Conservation (phyloP, 2,329 filamentous ascomycete genomes). For the Thermomyces lanuginosus region DNA sequence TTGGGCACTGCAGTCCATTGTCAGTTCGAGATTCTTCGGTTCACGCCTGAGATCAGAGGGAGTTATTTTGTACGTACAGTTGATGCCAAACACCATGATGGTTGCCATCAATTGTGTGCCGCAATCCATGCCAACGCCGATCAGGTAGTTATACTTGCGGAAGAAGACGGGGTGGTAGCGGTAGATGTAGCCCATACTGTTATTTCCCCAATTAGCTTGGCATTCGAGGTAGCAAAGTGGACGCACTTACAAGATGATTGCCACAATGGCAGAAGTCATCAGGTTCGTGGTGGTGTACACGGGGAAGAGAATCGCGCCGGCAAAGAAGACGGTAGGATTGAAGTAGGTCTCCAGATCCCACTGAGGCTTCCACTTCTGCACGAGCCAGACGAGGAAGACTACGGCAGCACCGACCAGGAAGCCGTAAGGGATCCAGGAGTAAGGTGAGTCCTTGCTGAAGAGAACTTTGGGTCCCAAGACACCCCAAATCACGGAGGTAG, state of each 20-base stretch:
- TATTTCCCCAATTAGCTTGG: neutral
- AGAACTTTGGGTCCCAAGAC: constrained; percentile 1
- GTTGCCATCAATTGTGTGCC: constrained; percentile 3
- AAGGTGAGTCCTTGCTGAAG: neutral
- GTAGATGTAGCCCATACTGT: constrained; percentile 1
- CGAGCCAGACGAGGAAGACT: constrained; percentile 1
- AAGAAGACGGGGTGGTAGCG: constrained; percentile 1
- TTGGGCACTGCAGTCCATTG: neutral
- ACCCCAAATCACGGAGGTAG: constrained; percentile 1
- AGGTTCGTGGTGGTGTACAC: constrained; percentile 1
- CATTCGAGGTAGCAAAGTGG: neutral
- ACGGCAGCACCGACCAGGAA: constrained; percentile 1
- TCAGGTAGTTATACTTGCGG: constrained; percentile 2
- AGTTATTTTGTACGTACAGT: neutral
- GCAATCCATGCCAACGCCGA: constrained; percentile 2
- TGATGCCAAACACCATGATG: constrained; percentile 1
- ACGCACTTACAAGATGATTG: constrained; percentile 1
- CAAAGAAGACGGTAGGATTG: constrained; percentile 1
- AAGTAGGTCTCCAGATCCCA: constrained; percentile 2
- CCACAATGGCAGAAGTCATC: neutral
- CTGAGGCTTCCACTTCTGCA: constrained; percentile 2
- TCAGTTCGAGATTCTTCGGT: too few species aligned
- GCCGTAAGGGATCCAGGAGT: constrained; percentile 1
- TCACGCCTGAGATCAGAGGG: constrained; percentile 1
- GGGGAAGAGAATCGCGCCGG: neutral